These are phyloP conservation scores for Gnomoniopsis smithogilvyi DNA, from an alignment of 2,329 filamentous ascomycete genomes.

Conservation along the genomic window DNA sequence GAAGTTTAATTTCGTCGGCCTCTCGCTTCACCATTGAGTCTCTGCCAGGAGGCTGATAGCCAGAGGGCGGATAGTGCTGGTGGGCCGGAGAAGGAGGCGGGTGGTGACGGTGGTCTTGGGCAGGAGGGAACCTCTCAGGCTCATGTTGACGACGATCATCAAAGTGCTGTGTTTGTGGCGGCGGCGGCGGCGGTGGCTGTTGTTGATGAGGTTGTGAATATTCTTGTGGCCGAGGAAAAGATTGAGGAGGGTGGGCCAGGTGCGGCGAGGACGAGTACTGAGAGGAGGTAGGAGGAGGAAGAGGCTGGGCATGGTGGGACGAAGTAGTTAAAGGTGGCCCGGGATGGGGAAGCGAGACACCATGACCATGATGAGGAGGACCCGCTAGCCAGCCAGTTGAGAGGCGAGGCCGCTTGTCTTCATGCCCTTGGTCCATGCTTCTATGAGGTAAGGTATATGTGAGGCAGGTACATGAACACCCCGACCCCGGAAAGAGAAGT, in stretches of 20 bases:
- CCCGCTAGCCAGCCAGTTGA: conserved; percentile 43
- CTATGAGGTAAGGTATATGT: conserved; percentile 36
- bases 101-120: conserved; percentile 49
- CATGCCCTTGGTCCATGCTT: conserved; percentile 60
- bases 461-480: conserved; percentile 31
- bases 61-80: conserved; percentile 26
- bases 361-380: conserved; percentile 43
- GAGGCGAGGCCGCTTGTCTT: conserved; percentile 58
- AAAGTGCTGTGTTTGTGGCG: conserved; percentile 23
- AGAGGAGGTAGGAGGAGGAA: conserved; percentile 35
- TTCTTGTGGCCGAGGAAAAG: conserved; percentile 37
- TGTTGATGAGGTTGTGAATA: conserved; percentile 28
- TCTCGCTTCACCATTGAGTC: conserved; percentile 58
- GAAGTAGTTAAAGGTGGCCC: conserved; percentile 31
- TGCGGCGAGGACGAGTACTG: conserved; percentile 22
- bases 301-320: conserved; percentile 29
- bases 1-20: conserved; percentile 42
- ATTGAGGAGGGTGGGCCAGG: conserved; percentile 26
- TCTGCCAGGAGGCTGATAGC: conserved; percentile 36
- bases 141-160: conserved; percentile 33
- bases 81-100: conserved; percentile 30
- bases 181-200: conserved; percentile 5
- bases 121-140: conserved; percentile 50
- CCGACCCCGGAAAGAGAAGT: conserved; percentile 14
- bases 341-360: conserved; percentile 45